phyloP scores from a whole-genome alignment of 1,284 basidiomycete genomes.

The Cystobasidium slooffiae region DNA sequence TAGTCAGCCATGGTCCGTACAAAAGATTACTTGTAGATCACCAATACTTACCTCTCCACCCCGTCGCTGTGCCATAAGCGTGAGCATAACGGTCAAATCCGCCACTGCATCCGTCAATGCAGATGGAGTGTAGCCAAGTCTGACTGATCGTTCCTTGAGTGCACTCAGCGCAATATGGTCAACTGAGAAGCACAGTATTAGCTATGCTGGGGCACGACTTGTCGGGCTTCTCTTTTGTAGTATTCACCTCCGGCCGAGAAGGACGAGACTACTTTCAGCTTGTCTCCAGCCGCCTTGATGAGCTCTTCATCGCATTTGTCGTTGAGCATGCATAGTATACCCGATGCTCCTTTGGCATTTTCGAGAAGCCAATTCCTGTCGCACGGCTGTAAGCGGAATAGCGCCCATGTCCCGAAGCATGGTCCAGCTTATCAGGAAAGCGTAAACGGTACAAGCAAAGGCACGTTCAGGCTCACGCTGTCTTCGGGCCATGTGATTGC shows the following conservation, averaged over 20 bases:
- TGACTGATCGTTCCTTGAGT: constrained; percentile 69
- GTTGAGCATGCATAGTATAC: constrained; percentile 69
- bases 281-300: constrained; percentile 65
- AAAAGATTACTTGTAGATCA: background rate
- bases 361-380: constrained; percentile 77
- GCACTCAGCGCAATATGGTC: constrained; percentile 79
- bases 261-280: constrained; percentile 78
- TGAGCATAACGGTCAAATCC: constrained; percentile 83
- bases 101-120: constrained; percentile 66
- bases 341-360: constrained; percentile 69
- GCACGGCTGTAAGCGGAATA: constrained; percentile 58
- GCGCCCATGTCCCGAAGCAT: background rate
- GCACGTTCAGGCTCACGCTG: background rate
- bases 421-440: background rate
- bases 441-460: background rate
- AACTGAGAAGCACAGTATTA: constrained; percentile 14
- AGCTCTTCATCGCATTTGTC: constrained; percentile 75
- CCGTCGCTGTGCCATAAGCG: constrained; percentile 85
- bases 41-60: constrained; percentile 62
- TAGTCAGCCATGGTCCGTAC: background rate
- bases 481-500: constrained; percentile 38
- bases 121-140: constrained; percentile 72
- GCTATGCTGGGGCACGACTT: background rate
- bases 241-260: constrained; percentile 64
- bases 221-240: constrained; percentile 66